Evolutionary conservation across 2,329 filamentous ascomycete genomes (phyloP), one percentile per base, ranked within the genome.

Genomic region (Pestalotiopsis sp.): DNA sequence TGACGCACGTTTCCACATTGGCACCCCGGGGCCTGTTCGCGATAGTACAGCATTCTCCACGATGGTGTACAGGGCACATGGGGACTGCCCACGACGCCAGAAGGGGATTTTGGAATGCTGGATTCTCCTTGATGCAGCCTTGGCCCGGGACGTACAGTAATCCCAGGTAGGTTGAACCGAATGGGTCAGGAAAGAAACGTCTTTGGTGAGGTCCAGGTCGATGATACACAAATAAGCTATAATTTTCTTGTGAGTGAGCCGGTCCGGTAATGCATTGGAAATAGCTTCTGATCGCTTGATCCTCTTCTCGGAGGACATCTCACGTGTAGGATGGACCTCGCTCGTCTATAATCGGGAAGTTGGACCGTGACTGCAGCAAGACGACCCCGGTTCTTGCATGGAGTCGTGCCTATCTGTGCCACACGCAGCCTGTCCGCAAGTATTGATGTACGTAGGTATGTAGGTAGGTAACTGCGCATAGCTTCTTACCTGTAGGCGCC

Each of bases 291-390:
- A 7, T 7, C 30, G 30, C 30, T 35, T 35, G 30, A 35, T 35
- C 30, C 7, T 35, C 30, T 35, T 9, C 30, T 9, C 30, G 30
- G 30, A 35, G 30, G 35, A 22, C 26, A 66, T 58, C 64, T 40
- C 64, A 66, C 55, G 64, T 66, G 64, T 55, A 35, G 22, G 14
- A 38, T 38, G 30, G 64, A 30, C 35, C 55, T 59, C 30, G 30
- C 30, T 9, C 40, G 64, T 58, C 64, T 66, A 59, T 44, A 66
- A 66, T 55, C 52, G 64, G 64, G 55, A 66, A 58, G 26, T 57
- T 40, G 64, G 52, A 58, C 64, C 64, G 64, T 58, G 30, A 59
- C 57, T 66, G 64, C 64, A 66, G 64, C 20, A 44, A 20, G 11
- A n/a, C 17, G 17, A 58, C 35, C 64, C 35, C 22, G 52, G 44